These are phyloP conservation scores for Ceratobasidium sp. DNA, from an alignment of 1,284 basidiomycete genomes.

Conservation along the genomic window DNA sequence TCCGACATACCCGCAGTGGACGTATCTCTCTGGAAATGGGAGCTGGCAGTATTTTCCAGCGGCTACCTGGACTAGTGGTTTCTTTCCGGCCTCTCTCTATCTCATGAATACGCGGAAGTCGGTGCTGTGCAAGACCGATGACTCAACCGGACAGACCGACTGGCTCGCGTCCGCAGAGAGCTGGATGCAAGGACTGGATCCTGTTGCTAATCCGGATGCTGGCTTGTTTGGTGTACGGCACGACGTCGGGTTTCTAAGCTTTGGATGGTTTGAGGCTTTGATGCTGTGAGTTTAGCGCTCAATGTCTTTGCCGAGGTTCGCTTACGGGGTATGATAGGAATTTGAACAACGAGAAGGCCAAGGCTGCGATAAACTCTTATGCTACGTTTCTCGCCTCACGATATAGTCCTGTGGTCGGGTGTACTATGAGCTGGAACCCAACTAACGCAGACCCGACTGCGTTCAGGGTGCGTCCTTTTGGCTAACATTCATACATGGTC, in stretches of 20 bases:
- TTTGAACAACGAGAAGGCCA: conserved; percentile 59
- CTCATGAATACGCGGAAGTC: conserved; percentile 64
- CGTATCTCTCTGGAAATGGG: conserved; percentile 60
- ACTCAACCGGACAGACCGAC: conserved; percentile 53
- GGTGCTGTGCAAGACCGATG: conserved; percentile 58
- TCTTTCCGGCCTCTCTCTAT: conserved; percentile 74
- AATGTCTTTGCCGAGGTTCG: background rate
- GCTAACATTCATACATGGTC: background rate
- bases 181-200: conserved; percentile 66
- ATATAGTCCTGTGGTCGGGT: conserved; percentile 62
- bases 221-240: conserved; percentile 61
- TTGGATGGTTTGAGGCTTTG: conserved; percentile 71
- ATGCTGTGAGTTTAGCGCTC: conserved; percentile 55
- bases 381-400: conserved; percentile 60
- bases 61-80: conserved; percentile 76
- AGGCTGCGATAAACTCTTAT: conserved; percentile 59
- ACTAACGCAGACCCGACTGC: conserved; percentile 64
- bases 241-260: conserved; percentile 78
- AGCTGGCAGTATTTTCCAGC: conserved; percentile 67
- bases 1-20: conserved; percentile 71
- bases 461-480: conserved; percentile 61
- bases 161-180: conserved; percentile 68
- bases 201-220: conserved; percentile 62
- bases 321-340: conserved; percentile 54
- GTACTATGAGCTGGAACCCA: conserved; percentile 68